phyloP scores from a whole-genome alignment of 176 grass and related monocot genomes.

The Avena eriantha region DNA sequence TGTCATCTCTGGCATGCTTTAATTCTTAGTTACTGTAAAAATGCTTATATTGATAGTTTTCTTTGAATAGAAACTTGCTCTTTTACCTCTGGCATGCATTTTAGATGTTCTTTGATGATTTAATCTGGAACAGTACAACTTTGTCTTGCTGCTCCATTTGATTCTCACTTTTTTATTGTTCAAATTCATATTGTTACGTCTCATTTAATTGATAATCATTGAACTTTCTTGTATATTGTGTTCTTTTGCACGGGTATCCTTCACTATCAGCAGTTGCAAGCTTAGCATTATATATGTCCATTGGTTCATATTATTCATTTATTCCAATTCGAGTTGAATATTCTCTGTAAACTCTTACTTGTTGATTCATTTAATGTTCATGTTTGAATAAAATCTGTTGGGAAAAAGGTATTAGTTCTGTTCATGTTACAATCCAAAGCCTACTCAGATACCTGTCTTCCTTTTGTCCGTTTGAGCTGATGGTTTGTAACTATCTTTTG shows the following conservation, averaged over 20 bases:
- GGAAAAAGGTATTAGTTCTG: not conserved
- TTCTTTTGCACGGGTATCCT: not conserved
- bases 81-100: not conserved
- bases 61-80: not conserved
- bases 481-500: not conserved
- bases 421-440: constrained; percentile 3
- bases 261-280: not conserved
- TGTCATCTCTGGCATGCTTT: not conserved
- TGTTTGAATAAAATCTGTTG: constrained; percentile 2
- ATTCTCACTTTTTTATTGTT: not conserved
- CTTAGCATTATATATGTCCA: not conserved
- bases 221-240: constrained; percentile 22
- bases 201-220: not conserved
- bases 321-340: not conserved
- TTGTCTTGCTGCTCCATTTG: not conserved
- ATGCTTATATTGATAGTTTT: constrained; percentile 8
- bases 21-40: constrained; percentile 3
- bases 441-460: not conserved
- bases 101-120: constrained; percentile 16
- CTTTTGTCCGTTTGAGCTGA: not conserved
- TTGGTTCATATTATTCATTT: not conserved
- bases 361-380: constrained; percentile 16
- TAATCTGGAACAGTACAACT: not conserved
- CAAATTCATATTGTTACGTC: constrained; percentile 2
- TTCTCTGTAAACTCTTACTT: not conserved